A percentile compares a stretch with the other conserved stretches of the same genome.
These are phyloP conservation scores for Teunomyces lycoperdinae DNA, from an alignment of 805 yeast genomes.

Conservation along the genomic window DNA sequence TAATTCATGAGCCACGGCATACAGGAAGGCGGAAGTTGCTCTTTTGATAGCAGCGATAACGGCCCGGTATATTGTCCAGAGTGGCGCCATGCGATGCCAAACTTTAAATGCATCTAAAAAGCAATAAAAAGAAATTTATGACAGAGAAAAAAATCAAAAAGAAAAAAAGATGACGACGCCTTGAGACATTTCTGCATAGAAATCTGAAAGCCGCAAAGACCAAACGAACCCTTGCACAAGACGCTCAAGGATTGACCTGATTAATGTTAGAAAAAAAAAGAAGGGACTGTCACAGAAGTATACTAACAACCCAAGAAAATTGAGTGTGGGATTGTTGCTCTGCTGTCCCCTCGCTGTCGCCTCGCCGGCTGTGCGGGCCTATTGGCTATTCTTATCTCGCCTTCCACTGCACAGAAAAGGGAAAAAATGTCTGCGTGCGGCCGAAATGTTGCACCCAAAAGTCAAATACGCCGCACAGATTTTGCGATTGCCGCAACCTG, in stretches of 20 bases:
- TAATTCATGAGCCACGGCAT: background rate
- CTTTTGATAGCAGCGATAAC: background rate
- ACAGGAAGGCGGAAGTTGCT: background rate
- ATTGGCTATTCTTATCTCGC: background rate
- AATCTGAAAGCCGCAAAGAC: background rate
- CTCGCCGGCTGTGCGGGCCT: background rate
- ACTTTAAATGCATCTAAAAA: background rate
- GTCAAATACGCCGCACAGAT: background rate
- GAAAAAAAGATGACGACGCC: background rate
- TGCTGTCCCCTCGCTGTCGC: no score
- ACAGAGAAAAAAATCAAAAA: background rate
- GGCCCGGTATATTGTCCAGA: background rate
- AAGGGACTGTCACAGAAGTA: no score
- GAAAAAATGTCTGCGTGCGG: background rate
- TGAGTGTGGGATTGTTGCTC: no score
- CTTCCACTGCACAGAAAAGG: background rate
- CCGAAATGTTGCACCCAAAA: background rate
- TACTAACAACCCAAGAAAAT: no score
- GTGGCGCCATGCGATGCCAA: background rate
- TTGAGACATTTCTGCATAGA: background rate
- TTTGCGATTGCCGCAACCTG: conserved; percentile 3
- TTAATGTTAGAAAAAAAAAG: no score
- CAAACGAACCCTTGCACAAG: background rate
- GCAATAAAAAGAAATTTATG: no score
- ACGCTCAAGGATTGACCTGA: background rate